A percentile compares a stretch with the other conserved stretches of the same genome.
phyloP scores from a whole-genome alignment of 495 filamentous ascomycete genomes.

The Elaphomyces granulatus region DNA sequence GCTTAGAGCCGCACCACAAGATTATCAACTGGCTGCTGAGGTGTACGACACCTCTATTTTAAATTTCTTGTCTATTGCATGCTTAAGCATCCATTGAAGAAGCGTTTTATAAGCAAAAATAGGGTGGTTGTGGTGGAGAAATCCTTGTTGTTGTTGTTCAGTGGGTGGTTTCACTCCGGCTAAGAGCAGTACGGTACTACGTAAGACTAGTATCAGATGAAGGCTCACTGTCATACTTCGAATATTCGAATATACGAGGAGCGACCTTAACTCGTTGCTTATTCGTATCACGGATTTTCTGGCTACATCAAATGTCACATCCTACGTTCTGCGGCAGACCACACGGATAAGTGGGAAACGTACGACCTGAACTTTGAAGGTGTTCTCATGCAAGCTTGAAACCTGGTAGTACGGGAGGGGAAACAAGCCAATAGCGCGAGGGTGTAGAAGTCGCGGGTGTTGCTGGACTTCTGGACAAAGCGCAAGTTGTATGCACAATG shows the following conservation, averaged over 20 bases:
- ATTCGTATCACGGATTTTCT: conserved; percentile 58
- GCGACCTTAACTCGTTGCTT: conserved; percentile 40
- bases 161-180: no score
- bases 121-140: no score
- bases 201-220: no score
- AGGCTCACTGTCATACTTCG: conserved; percentile 35
- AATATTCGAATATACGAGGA: conserved; percentile 45
- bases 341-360: conserved; percentile 41
- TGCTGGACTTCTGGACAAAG: conserved; percentile 59
- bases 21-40: no score
- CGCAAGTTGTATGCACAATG: conserved; percentile 49
- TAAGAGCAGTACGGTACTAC: no score
- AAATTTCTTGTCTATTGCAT: no score
- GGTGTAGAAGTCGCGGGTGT: conserved; percentile 40
- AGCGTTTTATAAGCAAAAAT: no score
- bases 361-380: conserved; percentile 61
- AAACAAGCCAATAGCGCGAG: conserved; percentile 40
- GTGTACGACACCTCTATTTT: no score
- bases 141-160: no score
- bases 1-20: no score
- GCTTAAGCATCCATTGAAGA: no score
- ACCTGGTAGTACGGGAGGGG: conserved; percentile 25
- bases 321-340: conserved; percentile 38
- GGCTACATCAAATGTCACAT: conserved; percentile 57
- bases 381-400: conserved; percentile 29